Percentiles rank a stretch among this genome's conserved stretches.
Evolutionary conservation across 805 yeast species (phyloP).

Genomic region (Metschnikowia peoriensis): DNA sequence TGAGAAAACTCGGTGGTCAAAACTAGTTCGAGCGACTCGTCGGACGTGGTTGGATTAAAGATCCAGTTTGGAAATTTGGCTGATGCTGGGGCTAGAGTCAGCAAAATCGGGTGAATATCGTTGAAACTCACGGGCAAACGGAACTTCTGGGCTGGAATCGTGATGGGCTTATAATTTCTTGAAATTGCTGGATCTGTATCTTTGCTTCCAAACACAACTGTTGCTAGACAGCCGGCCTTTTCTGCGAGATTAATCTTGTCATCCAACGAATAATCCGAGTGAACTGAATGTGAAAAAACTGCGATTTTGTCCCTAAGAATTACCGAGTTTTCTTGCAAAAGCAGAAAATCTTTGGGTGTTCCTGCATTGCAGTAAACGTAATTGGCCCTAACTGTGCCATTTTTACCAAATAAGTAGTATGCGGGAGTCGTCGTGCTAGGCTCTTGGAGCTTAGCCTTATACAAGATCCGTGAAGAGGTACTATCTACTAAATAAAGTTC

Average conservation of each 20-base stretch:
- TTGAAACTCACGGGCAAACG: constrained; percentile 17
- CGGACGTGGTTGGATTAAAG: constrained; percentile 9
- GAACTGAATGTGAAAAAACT: constrained; percentile 21
- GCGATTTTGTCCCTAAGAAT: constrained; percentile 26
- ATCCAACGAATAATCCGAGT: constrained; percentile 5
- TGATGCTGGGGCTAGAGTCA: constrained; percentile 10
- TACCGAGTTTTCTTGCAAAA: constrained; percentile 20
- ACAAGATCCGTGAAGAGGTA: constrained; percentile 21
- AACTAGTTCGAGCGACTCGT: constrained; percentile 8
- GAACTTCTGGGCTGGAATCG: constrained; percentile 3
- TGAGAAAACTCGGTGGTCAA: constrained; percentile 4
- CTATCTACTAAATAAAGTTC: constrained; percentile 24
- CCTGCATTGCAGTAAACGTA: constrained; percentile 36
- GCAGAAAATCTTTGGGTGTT: constrained; percentile 25
- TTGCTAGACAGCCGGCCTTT: constrained; percentile 13
- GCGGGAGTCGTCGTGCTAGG: constrained; percentile 30
- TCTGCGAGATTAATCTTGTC: constrained; percentile 16
- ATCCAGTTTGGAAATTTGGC: constrained; percentile 13
- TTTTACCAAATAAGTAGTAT: constrained; percentile 25
- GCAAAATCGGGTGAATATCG: constrained; percentile 15
- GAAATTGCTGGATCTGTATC: constrained; percentile 11
- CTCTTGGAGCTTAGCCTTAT: constrained; percentile 27
- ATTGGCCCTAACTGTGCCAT: constrained; percentile 24
- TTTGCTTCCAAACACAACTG: constrained; percentile 15
- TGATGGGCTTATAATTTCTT: constrained; percentile 11